A percentile compares a stretch with the other conserved stretches of the same genome.
Evolutionary conservation across 2,329 filamentous ascomycete species (phyloP).

Genomic region (Phoma sp.): DNA sequence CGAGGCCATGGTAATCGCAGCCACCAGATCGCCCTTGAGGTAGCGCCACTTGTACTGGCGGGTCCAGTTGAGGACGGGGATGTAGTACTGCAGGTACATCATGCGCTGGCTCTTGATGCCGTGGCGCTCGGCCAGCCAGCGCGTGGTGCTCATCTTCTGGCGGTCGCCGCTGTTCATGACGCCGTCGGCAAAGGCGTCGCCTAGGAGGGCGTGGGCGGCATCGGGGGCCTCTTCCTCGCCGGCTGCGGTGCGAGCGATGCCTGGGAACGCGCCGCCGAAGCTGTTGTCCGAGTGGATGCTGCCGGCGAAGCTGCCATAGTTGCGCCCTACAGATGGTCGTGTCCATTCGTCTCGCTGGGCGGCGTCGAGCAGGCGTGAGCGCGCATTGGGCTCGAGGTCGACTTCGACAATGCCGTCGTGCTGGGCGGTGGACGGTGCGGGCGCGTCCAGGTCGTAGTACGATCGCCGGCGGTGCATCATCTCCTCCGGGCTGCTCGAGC

Average conservation of each 20-base stretch:
- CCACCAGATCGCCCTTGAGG: constrained; percentile 83
- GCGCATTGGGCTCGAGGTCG: constrained; percentile 46
- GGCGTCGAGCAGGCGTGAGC: constrained; percentile 49
- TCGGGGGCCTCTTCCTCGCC: constrained; percentile 41
- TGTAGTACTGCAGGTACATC: constrained; percentile 90
- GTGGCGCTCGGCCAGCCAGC: constrained; percentile 73
- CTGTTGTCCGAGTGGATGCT: constrained; percentile 56
- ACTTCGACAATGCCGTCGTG: constrained; percentile 31
- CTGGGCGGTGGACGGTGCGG: too few species aligned
- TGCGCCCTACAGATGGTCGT: constrained; percentile 65
- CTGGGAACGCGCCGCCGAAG: constrained; percentile 48
- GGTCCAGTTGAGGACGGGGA: constrained; percentile 91
- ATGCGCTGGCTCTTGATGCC: constrained; percentile 75
- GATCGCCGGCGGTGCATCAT: constrained; percentile 36
- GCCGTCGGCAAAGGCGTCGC: constrained; percentile 55
- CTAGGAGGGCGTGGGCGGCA: constrained; percentile 49
- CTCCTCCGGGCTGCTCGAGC: constrained; percentile 53
- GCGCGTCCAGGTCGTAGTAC: constrained; percentile 29
- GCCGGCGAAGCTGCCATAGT: constrained; percentile 62
- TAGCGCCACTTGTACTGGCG: constrained; percentile 83
- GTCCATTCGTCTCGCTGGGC: constrained; percentile 42
- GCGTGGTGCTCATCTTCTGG: constrained; percentile 76
- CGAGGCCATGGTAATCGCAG: constrained; percentile 94
- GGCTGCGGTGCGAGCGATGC: constrained; percentile 32
- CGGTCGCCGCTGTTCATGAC: constrained; percentile 51